Evolutionary conservation across 2,329 filamentous ascomycete species (phyloP), one percentile per base, ranked within the genome.

Genomic region (Colletotrichum acutatum): DNA sequence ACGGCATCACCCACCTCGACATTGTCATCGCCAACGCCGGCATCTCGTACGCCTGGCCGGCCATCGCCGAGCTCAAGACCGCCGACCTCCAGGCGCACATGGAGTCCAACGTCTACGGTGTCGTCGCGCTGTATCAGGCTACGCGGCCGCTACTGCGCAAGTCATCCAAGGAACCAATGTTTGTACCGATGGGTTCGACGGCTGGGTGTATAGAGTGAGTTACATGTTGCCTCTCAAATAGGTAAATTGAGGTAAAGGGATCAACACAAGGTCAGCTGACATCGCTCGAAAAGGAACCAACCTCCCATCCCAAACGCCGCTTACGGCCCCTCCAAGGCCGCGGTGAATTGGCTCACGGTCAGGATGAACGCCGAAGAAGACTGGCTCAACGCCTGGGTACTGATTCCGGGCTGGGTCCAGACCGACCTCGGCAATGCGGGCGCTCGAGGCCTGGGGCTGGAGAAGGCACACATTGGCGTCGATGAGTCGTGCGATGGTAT

Each of bases 21-120:
- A 77, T 88, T 6, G 82, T 90, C 2, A 84, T 90, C 64, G 85
- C 87, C 57, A 90, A 90, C 76, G 87, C 88, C 0, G 88, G 83
- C 14, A 83, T 86, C 12, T 76, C 77, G 5, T 78, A 79, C 4
- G 62, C 75, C 19, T 84, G 75, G 49, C 81, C 81, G 0, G 74
- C 76, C 0, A 80, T 83, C 1, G 69, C 76, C 2, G 79, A 81
- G 12, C 79, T 80, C 26, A 78, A 83, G 16, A 76, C 82, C 8
- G 78, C 79, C 5, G 82, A 85, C 26, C 68, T 88, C 53, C 52
- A 76, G 3, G 76, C 79, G 1, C 82, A 86, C 75, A 76, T 87
- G 54, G 76, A 82, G 0, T 75, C 85, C 57, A 89, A 90, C 74
- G 52, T 64, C 6, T 52, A 66, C 30, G 69, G 61, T 5, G 57